Base-by-base conservation (phyloP, 148 eudicot genomes). In the Cornus suecica region DNA sequence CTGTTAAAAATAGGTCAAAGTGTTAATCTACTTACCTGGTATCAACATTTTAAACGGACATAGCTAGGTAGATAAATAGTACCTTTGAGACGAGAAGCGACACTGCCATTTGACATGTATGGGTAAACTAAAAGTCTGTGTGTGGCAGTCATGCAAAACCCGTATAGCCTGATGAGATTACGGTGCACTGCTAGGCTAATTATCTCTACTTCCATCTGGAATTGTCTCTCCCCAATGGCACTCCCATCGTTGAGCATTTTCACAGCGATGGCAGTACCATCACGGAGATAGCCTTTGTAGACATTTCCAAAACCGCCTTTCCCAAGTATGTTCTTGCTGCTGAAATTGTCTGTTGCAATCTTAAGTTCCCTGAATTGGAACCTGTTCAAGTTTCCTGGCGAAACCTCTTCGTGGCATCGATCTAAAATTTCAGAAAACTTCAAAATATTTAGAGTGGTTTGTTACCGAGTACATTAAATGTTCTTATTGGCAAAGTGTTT, bases 151-250 rank as follows among this genome's bases (percentile, higher is more conserved):
- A 82, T 85, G 66, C 86, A 88, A 63, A 88, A 90, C 1, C 92
- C 94, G 8, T 85, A 83, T 22, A 88, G 81, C 26, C 91, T 80
- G 34, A 90, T 90, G 70, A 90, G 87, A 78, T 90, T 86, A 7
- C 91, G 75, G 60, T 90, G 94, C 8, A 90, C 90, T 30, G 94
- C 94, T 16, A 90, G 79, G 87, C 94, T 90, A 75, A 90, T 90
- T 90, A 90, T 88, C 79, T 90, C 91, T 23, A 90, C 92, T 75
- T 90, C 94, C 2, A 90, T 88, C 72, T 90, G 91, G 77, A 90
- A 90, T 34, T 84, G 87, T 76, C 74, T 80, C 76, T 80, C 80
- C 75, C 80, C 75, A 52, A 71, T 71, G 74, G 75, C 75, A 30
- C 71, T 69, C 6, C 80, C 74, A 14, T 77, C 80, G 30, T 71